Conservation (phyloP, 2,329 filamentous ascomycete genomes). For the Monosporascus sp. region DNA sequence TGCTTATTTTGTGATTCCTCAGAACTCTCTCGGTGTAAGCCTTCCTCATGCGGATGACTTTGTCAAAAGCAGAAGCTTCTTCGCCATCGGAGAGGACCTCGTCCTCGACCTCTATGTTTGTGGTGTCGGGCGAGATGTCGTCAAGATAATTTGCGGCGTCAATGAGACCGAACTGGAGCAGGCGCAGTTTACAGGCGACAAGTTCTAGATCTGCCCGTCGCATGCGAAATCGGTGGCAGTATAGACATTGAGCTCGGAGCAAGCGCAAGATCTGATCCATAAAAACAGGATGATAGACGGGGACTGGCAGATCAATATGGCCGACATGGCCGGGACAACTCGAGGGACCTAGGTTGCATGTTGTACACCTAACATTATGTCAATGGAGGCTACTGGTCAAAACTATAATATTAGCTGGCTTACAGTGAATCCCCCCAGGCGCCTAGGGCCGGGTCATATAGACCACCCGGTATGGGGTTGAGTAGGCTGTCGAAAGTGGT, state of each 20-base stretch:
- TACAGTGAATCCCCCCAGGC: conserved; percentile 83
- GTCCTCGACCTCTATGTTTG: conserved; percentile 37
- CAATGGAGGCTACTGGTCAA: not conserved
- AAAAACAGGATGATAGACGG: conserved; percentile 94
- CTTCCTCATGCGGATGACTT: conserved; percentile 46
- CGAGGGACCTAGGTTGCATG: conserved; percentile 78
- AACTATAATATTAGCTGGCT: conserved; percentile 34
- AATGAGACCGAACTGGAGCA: conserved; percentile 78
- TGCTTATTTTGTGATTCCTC: conserved; percentile 48
- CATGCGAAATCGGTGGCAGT: conserved; percentile 83
- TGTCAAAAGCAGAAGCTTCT: conserved; percentile 49
- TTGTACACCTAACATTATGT: conserved; percentile 64
- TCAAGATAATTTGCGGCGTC: conserved; percentile 46
- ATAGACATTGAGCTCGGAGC: conserved; percentile 80
- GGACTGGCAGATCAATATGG: conserved; percentile 89
- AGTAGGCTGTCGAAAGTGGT: conserved; percentile 90
- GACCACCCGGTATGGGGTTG: conserved; percentile 81
- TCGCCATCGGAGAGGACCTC: conserved; percentile 62
- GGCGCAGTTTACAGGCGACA: conserved; percentile 76
- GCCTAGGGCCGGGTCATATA: conserved; percentile 89
- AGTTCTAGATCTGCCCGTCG: conserved; percentile 70
- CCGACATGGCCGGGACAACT: conserved; percentile 89
- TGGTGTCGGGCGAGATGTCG: conserved; percentile 30
- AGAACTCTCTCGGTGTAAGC: conserved; percentile 71
- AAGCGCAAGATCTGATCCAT: conserved; percentile 87